Percentiles rank a stretch among this genome's conserved stretches.
phyloP scores from a whole-genome alignment of 768 basidiomycete species.

The Lentinula raphanica region DNA sequence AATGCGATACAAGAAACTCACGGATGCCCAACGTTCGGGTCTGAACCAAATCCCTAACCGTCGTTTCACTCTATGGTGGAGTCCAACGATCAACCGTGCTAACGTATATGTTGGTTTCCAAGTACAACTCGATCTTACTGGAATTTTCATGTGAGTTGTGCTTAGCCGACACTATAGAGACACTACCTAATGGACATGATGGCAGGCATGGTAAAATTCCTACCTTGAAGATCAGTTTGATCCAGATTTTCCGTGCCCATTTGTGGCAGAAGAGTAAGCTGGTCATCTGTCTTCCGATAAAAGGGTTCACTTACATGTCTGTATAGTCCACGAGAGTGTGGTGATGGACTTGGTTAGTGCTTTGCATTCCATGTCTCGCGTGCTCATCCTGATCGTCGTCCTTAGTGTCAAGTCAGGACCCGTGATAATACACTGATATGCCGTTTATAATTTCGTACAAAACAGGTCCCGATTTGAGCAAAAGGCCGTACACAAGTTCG shows the following conservation, averaged over 20 bases:
- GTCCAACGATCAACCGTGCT: conserved; percentile 97
- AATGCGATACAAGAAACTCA: conserved; percentile 94
- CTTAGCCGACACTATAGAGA: neutral
- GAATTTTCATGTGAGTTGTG: conserved; percentile 76
- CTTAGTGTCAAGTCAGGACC: conserved; percentile 87
- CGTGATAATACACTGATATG: no score
- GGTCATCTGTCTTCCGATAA: conserved; percentile 17
- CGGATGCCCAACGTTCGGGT: conserved; percentile 98
- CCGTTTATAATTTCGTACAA: no score
- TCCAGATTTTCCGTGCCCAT: conserved; percentile 99
- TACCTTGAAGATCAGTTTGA: conserved; percentile 96
- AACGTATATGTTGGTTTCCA: conserved; percentile 99
- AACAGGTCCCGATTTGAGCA: no score
- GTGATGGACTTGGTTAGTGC: conserved; percentile 78
- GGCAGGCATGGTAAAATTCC: conserved; percentile 95
- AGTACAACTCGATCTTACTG: conserved; percentile 96
- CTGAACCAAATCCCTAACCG: conserved; percentile 97
- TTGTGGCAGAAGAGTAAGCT: conserved; percentile 98
- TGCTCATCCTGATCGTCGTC: neutral
- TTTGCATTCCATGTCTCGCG: neutral
- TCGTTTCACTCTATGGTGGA: conserved; percentile 99
- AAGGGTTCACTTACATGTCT: conserved; percentile 7
- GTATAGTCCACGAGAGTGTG: conserved; percentile 79
- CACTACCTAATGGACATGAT: neutral
- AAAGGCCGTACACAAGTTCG: no score